Evolutionary conservation across 2,329 filamentous ascomycete species (phyloP).

Genomic region (Neoascochyta sp.): DNA sequence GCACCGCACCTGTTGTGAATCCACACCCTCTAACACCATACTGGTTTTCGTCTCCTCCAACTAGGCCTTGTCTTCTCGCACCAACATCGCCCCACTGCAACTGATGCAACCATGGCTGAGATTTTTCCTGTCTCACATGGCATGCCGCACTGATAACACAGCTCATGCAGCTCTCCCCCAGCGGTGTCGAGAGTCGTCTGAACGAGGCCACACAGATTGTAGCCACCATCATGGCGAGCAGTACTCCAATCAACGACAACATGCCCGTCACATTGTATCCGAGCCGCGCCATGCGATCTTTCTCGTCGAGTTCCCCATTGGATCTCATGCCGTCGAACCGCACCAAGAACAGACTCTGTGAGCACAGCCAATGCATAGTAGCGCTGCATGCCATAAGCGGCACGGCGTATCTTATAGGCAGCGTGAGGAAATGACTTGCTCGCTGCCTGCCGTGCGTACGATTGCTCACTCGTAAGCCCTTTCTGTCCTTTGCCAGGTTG

Average conservation of each 20-base stretch:
- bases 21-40: too few relatives aligned
- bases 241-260: conserved; percentile 11
- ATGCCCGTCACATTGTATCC: conserved; percentile 20
- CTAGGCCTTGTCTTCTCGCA: too few relatives aligned
- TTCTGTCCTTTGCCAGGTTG: conserved; percentile 32
- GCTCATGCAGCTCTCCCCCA: conserved; percentile 71
- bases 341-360: conserved; percentile 43
- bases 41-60: too few relatives aligned
- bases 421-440: conserved; percentile 39
- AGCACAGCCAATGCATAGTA: conserved; percentile 44
- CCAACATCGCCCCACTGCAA: conserved; percentile 15
- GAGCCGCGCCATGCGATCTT: conserved; percentile 11
- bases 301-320: conserved; percentile 2
- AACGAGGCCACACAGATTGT: conserved; percentile 49
- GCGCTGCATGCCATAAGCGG: conserved; percentile 37
- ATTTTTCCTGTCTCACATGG: conserved; percentile 11
- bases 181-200: conserved; percentile 66
- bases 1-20: too few relatives aligned
- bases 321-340: conserved; percentile 18
- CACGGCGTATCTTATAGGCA: conserved; percentile 38
- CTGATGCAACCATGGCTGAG: conserved; percentile 10
- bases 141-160: conserved; percentile 23
- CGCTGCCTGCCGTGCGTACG: conserved; percentile 36
- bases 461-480: conserved; percentile 38
- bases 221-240: conserved; percentile 9